Percentiles rank a stretch among this genome's conserved stretches.
Evolutionary conservation across 1,139 yeast species (phyloP).

Genomic region (Arxiozyma bovina): DNA sequence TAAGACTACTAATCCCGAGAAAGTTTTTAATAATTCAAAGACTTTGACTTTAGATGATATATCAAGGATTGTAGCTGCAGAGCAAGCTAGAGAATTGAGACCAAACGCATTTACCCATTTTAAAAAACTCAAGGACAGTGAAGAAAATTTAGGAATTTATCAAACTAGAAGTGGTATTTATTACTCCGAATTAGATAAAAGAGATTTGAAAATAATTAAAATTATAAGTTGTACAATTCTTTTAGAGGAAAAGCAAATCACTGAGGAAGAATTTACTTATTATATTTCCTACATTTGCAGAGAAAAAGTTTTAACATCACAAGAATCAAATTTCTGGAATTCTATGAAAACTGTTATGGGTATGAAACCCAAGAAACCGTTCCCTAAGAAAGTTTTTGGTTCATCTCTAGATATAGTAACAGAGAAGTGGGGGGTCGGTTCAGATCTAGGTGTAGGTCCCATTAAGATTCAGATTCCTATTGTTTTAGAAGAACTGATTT

Average conservation of each 20-base stretch:
- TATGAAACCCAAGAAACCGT: constrained; percentile 22
- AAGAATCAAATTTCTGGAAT: constrained; percentile 54
- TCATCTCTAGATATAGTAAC: constrained; percentile 64
- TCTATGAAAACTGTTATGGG: constrained; percentile 41
- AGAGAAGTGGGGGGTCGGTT: constrained; percentile 72
- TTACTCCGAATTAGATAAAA: constrained; percentile 61
- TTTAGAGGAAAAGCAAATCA: constrained; percentile 13
- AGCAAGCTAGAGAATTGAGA: constrained; percentile 86
- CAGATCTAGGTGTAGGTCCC: constrained; percentile 83
- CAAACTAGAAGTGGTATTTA: constrained; percentile 36
- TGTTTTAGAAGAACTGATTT: constrained; percentile 75
- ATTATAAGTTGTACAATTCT: constrained; percentile 43
- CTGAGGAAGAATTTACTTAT: constrained; percentile 8
- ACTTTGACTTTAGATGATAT: constrained; percentile 90
- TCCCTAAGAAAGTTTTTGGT: constrained; percentile 57
- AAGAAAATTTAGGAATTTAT: constrained; percentile 14
- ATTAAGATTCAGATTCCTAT: constrained; percentile 73
- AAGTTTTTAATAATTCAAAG: constrained; percentile 67
- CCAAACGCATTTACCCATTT: constrained; percentile 31
- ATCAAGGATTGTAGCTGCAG: constrained; percentile 94
- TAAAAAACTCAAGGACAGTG: constrained; percentile 28
- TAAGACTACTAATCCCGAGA: constrained; percentile 33
- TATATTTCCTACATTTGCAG: constrained; percentile 12
- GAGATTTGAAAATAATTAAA: constrained; percentile 47
- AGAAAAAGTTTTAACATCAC: constrained; percentile 8